Evolutionary conservation across 768 basidiomycete species (phyloP), one percentile per base, ranked within the genome.

Genomic region (Myochromella boudieri): DNA sequence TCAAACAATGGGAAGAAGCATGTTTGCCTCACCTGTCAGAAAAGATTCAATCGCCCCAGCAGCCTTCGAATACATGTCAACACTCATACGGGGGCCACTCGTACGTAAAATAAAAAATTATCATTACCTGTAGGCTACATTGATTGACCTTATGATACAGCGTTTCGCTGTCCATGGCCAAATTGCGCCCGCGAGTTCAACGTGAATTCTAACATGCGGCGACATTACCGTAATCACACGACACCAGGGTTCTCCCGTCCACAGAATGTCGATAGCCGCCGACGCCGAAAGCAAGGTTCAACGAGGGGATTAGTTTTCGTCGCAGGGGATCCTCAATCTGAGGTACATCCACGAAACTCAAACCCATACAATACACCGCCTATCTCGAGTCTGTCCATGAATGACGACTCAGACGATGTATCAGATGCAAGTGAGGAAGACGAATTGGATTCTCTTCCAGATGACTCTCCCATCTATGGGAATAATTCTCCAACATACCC

Each of bases 201-300:
- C 53, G 89, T 89, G 37, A 87, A 88, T 60, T 87, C 85, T 0
- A 91, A 91, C 62, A 91, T 90, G 88, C 77, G 88, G 24, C 72
- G 88, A 4, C 88, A 91, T 57, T 84, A 81, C 60, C 73, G 86
- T 36, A 89, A 86, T 61, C 87, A 90, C 42, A 67, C 66, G 1
- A 46, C 66, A 3, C 65, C 70, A 18, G 65, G 68, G 2, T 54
- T 60, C 21, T 60, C 68, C 1, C 60, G 67, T 22, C 49, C 57
- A 4, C 60, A 62, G 26, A 51, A 52, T 9, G 33, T 41, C 7
- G 59, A 59, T 7, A 63, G 63, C 15, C 54, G 56, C 38, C 56
- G 60, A 4, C 63, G 63, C 4, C 57, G 65, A 40, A 59, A 64
- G 15, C 58, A 64, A 32, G 58, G 60, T 17, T 46, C 49, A 21